Evolutionary conservation across 495 filamentous ascomycete genomes (phyloP).

Genomic region (Aspergillus egyptiacus): DNA sequence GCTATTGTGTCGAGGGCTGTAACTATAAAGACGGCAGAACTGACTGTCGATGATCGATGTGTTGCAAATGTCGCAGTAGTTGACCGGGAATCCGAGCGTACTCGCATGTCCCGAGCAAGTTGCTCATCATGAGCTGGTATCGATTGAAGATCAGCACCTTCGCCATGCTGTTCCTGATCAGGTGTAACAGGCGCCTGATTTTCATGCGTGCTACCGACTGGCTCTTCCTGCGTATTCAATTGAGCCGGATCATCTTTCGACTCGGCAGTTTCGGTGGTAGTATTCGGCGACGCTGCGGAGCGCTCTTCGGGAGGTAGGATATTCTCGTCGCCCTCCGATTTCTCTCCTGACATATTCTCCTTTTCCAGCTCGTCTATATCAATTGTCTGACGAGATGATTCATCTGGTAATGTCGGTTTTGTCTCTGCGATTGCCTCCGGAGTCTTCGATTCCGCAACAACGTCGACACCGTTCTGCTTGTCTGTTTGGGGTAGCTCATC

Average conservation of each 20-base stretch:
- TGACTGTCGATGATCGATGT: slow-evolving; percentile 57
- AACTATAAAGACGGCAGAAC: slow-evolving; percentile 91
- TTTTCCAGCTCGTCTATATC: slow-evolving; percentile 21
- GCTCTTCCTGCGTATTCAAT: slow-evolving; percentile 9
- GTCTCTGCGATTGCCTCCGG: slow-evolving; percentile 25
- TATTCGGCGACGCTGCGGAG: slow-evolving; percentile 16
- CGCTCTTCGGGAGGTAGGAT: slow-evolving; percentile 15
- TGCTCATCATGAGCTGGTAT: slow-evolving; percentile 21
- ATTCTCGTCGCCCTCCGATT: slow-evolving; percentile 17
- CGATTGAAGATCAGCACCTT: slow-evolving; percentile 4
- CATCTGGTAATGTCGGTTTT: slow-evolving; percentile 28
- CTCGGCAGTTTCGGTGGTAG: slow-evolving; percentile 18
- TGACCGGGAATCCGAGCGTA: slow-evolving; percentile 55
- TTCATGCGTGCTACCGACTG: background rate
- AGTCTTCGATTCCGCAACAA: slow-evolving; percentile 24
- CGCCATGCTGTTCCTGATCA: background rate
- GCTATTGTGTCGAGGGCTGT: slow-evolving; percentile 87
- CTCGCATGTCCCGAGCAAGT: slow-evolving; percentile 27
- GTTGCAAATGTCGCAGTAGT: slow-evolving; percentile 50
- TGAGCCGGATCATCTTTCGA: slow-evolving; percentile 16
- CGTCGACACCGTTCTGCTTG: slow-evolving; percentile 32
- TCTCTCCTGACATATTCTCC: slow-evolving; percentile 6
- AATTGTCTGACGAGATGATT: slow-evolving; percentile 27
- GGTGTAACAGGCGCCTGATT: background rate
- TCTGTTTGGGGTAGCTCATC: slow-evolving; percentile 30